Base-by-base conservation (phyloP, 169 alveolate species). In the Cryptosporidium meleagridis region DNA sequence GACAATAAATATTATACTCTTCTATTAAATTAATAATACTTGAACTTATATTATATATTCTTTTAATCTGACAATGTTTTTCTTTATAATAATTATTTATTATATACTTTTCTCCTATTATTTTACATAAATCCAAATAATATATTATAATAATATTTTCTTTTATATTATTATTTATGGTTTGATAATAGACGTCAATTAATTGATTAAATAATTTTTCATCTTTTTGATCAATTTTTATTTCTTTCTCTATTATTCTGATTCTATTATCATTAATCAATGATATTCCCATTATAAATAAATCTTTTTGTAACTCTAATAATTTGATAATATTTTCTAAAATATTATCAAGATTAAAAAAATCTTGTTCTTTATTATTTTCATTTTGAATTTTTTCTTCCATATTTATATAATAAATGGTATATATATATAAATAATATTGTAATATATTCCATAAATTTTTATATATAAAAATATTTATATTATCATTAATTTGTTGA, bases 371-470 rank as follows among this genome's bases (percentile, higher is more conserved):
- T 29, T 29, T 29, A 29, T 51, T 39, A 23, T 71, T 48, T 71
- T 21, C 5, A 48, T 71, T 0, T 35, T 37, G 23, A 37, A 37
- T 26, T 33, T 75, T 37, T 18, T 1, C 35, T 39, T 55, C 21
- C 23, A 29, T 26, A 29, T 41, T 0, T 31, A 61, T 62, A 3
- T 41, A 80, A 80, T 41, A 65, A 18, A 10, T 62, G n/a, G 62
- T 26, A 80, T 62, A 65, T 62, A 62, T 9, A 65, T n/a, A 62
- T 62, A 80, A 80, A 48, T 80, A 29, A 29, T 65, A 59, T 26
- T 80, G 61, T 26, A 58, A 65, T 26, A 62, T 45, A 80, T 80
- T 80, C 87, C 87, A 80, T 26, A 80, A 1, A 39, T 59, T 65
- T 48, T 26, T 39, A 80, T 61, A 80, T 80, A 44, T 80, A 44